Conservation (phyloP, 2,329 filamentous ascomycete species). For the Davidsoniella australis region DNA sequence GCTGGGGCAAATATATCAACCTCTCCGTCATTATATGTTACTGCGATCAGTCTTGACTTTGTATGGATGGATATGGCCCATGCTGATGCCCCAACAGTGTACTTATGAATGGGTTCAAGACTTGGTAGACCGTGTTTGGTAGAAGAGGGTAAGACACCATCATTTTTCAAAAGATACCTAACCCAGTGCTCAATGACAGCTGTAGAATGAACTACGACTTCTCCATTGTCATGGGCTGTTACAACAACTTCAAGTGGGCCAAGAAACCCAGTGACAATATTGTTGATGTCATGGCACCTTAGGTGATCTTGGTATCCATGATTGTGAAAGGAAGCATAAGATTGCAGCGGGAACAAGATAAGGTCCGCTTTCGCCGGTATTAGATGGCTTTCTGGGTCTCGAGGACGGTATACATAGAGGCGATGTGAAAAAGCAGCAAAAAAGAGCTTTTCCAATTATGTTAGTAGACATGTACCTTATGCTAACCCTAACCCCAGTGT, state of each 20-base stretch:
- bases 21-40: slow-evolving; percentile 55
- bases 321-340: no score
- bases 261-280: slow-evolving; percentile 50
- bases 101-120: slow-evolving; percentile 45
- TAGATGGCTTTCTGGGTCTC: slow-evolving; percentile 28
- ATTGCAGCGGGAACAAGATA: slow-evolving; percentile 27
- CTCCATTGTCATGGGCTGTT: slow-evolving; percentile 55
- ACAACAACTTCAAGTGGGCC: slow-evolving; percentile 54
- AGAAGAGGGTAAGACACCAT: background rate
- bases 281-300: slow-evolving; percentile 48
- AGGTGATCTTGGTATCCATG: slow-evolving; percentile 34
- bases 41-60: slow-evolving; percentile 18
- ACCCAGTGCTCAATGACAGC: slow-evolving; percentile 31
- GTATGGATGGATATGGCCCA: slow-evolving; percentile 9
- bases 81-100: slow-evolving; percentile 2
- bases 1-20: slow-evolving; percentile 34
- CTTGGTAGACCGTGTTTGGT: background rate
- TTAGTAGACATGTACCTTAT: background rate
- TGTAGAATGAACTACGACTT: slow-evolving; percentile 55
- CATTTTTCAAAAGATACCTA: slow-evolving; percentile 13
- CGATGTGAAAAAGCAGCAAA: slow-evolving; percentile 39
- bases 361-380: slow-evolving; percentile 32
- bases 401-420: slow-evolving; percentile 40
- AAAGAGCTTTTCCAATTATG: slow-evolving; percentile 31
- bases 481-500: background rate